Evolutionary conservation across 2,329 filamentous ascomycete genomes (phyloP).

Genomic region (Trichoderma koningii): DNA sequence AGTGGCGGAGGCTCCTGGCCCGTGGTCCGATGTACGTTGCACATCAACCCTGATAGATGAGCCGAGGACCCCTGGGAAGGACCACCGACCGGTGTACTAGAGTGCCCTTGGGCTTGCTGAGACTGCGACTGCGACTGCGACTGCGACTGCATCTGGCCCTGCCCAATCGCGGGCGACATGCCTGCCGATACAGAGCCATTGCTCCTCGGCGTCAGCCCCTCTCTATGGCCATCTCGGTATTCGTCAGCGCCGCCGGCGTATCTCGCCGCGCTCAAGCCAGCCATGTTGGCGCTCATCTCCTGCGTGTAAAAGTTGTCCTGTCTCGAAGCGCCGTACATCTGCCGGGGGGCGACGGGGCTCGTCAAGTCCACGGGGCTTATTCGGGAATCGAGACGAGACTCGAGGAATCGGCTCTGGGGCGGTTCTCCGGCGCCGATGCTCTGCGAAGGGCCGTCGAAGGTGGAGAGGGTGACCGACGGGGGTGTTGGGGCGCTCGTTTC

Average conservation of each 20-base stretch:
- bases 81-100: slow-evolving; percentile 42
- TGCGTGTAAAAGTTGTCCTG: slow-evolving; percentile 38
- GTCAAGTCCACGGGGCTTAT: slow-evolving; percentile 54
- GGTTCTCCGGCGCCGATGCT: slow-evolving; percentile 32
- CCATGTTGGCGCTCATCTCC: slow-evolving; percentile 52
- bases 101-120: background rate
- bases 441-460: slow-evolving; percentile 36
- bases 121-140: slow-evolving; percentile 29
- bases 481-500: slow-evolving; percentile 34
- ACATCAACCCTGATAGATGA: slow-evolving; percentile 67
- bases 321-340: slow-evolving; percentile 40
- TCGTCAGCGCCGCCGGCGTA: slow-evolving; percentile 44
- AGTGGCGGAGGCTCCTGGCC: slow-evolving; percentile 87
- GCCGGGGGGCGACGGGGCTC: slow-evolving; percentile 39
- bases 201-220: slow-evolving; percentile 54
- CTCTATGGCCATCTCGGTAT: slow-evolving; percentile 43
- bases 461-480: slow-evolving; percentile 38
- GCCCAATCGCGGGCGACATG: slow-evolving; percentile 54
- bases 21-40: slow-evolving; percentile 79
- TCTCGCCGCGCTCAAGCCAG: slow-evolving; percentile 45
- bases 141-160: slow-evolving; percentile 36
- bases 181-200: slow-evolving; percentile 58
- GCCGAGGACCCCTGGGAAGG: slow-evolving; percentile 53
- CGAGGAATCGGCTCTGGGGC: slow-evolving; percentile 24
- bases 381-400: slow-evolving; percentile 44